Conservation (phyloP, 2,329 filamentous ascomycete genomes). For the Thielaviopsis populi region DNA sequence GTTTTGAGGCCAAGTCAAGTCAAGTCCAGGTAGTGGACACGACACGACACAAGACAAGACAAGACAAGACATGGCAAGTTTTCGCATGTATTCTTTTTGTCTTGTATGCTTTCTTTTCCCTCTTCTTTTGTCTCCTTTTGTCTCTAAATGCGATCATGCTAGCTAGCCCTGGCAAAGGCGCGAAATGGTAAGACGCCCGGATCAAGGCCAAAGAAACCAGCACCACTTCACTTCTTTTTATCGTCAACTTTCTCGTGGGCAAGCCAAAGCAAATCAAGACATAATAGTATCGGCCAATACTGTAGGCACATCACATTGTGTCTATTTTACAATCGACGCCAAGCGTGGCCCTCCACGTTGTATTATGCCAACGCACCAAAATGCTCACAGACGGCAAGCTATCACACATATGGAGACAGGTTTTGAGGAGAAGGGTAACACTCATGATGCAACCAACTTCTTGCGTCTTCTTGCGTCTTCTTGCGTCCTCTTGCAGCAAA, state of each 20-base stretch:
- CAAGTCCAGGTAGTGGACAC: not conserved
- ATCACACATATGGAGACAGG: not conserved
- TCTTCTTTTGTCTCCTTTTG: not conserved
- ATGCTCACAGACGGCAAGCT: not conserved
- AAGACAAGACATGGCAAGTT: not conserved
- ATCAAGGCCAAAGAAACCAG: not conserved
- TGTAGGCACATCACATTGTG: not conserved
- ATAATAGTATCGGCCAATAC: not conserved
- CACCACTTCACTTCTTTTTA: too few species aligned
- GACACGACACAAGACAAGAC: not conserved
- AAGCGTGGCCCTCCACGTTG: not conserved
- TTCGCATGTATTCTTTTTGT: not conserved
- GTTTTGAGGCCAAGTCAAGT: not conserved
- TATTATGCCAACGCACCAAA: slow-evolving; percentile 2
- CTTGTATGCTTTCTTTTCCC: not conserved
- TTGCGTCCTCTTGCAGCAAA: not conserved
- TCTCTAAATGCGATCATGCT: not conserved
- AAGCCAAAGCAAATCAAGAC: not conserved
- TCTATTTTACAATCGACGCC: not conserved
- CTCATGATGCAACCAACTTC: not conserved
- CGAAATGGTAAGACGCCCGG: not conserved
- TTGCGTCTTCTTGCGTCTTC: not conserved
- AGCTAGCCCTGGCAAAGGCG: not conserved
- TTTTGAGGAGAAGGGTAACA: not conserved
- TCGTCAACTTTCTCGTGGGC: not conserved